A percentile compares a stretch with the other conserved stretches of the same genome.
phyloP scores from a whole-genome alignment of 2,329 filamentous ascomycete species.

The Beauveria caledonica region DNA sequence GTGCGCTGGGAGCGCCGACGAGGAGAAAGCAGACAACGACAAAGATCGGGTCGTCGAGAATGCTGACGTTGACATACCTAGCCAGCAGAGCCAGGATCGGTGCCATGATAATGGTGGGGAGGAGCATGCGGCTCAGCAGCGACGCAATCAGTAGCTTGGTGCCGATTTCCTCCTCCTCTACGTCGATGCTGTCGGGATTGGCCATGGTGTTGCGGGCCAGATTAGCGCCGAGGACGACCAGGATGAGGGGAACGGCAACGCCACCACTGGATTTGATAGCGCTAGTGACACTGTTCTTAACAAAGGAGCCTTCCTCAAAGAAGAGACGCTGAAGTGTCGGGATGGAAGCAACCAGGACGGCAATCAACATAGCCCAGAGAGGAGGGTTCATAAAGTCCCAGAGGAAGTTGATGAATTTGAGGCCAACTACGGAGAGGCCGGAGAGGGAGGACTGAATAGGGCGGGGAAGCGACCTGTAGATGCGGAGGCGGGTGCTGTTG shows the following conservation, averaged over 20 bases:
- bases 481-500: background rate
- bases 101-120: conserved; percentile 88
- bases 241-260: conserved; percentile 88
- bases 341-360: conserved; percentile 85
- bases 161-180: conserved; percentile 60
- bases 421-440: conserved; percentile 25
- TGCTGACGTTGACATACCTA: conserved; percentile 87
- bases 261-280: conserved; percentile 78
- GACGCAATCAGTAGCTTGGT: conserved; percentile 79
- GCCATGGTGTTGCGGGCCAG: conserved; percentile 84
- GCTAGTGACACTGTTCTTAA: conserved; percentile 86
- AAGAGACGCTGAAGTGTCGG: conserved; percentile 76
- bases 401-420: conserved; percentile 52
- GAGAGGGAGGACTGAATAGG: conserved; percentile 30
- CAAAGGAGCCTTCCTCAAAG: conserved; percentile 80
- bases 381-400: conserved; percentile 98
- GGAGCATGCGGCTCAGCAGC: conserved; percentile 80
- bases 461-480: conserved; percentile 28
- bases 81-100: conserved; percentile 79
- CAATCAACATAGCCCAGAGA: conserved; percentile 90
- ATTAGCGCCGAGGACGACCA: conserved; percentile 92
- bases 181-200: conserved; percentile 51
- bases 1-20: conserved; percentile 82
- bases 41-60: conserved; percentile 95
- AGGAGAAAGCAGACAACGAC: conserved; percentile 96